Percentiles rank a stretch among this genome's conserved stretches.
phyloP scores from a whole-genome alignment of 331 rosid genomes.

The Telfairia occidentalis region DNA sequence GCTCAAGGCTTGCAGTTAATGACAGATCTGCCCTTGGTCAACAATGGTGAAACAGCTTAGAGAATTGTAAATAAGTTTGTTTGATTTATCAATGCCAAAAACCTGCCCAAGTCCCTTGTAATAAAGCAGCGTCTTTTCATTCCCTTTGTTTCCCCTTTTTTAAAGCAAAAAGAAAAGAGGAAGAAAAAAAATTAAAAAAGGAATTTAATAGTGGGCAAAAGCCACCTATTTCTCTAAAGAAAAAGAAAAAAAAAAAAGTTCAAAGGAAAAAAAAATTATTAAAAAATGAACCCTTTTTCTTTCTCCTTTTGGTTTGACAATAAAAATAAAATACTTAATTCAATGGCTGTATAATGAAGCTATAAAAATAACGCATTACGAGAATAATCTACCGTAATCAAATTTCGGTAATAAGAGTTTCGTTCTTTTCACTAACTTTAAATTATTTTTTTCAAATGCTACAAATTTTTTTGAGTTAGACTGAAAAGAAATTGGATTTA shows the following conservation, averaged over 20 bases:
- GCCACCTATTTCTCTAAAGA: neutral
- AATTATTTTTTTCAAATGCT: too few species aligned
- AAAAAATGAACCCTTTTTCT: neutral
- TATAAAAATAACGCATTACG: neutral
- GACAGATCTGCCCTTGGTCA: neutral
- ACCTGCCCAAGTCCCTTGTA: neutral
- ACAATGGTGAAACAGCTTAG: conserved; percentile 3
- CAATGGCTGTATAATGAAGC: neutral
- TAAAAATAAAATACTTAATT: too few species aligned
- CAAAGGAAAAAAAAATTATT: neutral
- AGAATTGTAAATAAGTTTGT: neutral
- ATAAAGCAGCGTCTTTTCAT: conserved; percentile 1
- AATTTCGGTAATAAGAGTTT: too few species aligned
- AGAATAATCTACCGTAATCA: neutral
- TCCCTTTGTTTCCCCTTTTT: conserved; percentile 8
- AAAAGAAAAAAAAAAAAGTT: neutral
- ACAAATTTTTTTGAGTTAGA: too few species aligned
- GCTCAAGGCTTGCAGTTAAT: neutral
- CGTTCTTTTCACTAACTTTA: too few species aligned
- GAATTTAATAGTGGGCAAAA: neutral
- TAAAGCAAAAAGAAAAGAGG: neutral
- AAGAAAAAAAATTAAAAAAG: neutral
- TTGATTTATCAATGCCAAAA: neutral
- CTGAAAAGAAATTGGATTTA: neutral
- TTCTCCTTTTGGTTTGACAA: too few species aligned